Evolutionary conservation across 179 eudicot genomes (phyloP), one percentile per base, ranked within the genome.

Genomic region (Pouteria campechiana): DNA sequence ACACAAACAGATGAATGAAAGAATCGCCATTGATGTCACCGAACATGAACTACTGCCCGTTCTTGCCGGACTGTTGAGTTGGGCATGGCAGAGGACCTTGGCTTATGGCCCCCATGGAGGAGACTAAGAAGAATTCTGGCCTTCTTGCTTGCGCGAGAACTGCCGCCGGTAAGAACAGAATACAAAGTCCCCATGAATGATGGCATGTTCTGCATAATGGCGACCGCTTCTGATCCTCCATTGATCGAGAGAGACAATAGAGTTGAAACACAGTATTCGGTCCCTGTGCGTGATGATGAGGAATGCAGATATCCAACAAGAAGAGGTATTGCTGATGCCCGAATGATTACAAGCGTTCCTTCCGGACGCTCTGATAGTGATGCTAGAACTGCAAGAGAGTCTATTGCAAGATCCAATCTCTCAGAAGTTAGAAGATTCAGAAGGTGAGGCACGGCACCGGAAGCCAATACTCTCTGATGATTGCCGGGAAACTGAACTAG

Each of bases 211-310:
- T 63, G 78, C 70, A 90, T 74, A 79, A 86, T 55, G 1, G 50
- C 74, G 65, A 86, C 76, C 73, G 67, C 95, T 41, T 81, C 87
- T 44, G 44, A 57, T 15, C 84, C 82, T 1, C 81, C 70, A 42
- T 81, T 61, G 18, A 44, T 27, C 41, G 87, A 74, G 67, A 90
- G 25, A 3, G 78, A 50, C 4, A 78, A 77, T 57, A 90, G 49
- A 48, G 86, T 28, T 1, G 93, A 64, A 6, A 73, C 84, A 31
- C 82, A 79, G 41, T 63, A 69, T 61, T 90, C 98, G 46, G 61
- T 77, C 9, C 55, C 74, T 25, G 63, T 33, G 54, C 57, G 65
- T 2, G 84, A 76, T 10, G 52, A 32, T 21, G 69, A 40, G 17
- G 79, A 72, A 39, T 76, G 45, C 10, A 86, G 20, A 34, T 76